Evolutionary conservation across 106 monocot species (phyloP).

Genomic region (Acorus gramineus): DNA sequence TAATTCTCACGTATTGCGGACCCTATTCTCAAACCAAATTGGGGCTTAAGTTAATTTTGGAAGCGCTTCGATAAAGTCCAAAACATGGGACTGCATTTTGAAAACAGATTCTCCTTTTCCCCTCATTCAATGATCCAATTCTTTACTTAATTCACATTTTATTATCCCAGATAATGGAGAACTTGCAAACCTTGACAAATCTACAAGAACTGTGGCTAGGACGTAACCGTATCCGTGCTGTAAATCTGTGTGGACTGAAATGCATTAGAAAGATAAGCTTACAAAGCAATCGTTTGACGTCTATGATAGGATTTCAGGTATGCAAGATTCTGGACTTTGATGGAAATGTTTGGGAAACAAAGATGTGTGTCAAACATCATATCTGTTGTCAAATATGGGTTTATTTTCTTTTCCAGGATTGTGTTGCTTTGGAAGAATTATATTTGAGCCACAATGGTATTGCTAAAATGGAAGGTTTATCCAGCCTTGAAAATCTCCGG

Average conservation of each 20-base stretch:
- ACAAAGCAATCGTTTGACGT: slow-evolving; percentile 89
- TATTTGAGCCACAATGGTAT: slow-evolving; percentile 99
- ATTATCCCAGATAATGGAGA: slow-evolving; percentile 71
- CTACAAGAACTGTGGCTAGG: slow-evolving; percentile 87
- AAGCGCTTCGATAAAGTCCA: too few relatives aligned
- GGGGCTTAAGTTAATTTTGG: too few relatives aligned
- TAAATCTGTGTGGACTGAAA: slow-evolving; percentile 82
- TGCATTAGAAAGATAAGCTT: slow-evolving; percentile 77
- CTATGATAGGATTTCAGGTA: slow-evolving; percentile 85
- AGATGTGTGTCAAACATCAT: too few relatives aligned
- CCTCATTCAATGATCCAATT: not conserved
- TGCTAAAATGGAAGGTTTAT: slow-evolving; percentile 83
- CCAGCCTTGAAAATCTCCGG: slow-evolving; percentile 60
- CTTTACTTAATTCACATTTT: not conserved
- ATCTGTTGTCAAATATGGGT: too few relatives aligned
- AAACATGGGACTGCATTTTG: too few relatives aligned
- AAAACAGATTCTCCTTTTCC: too few relatives aligned
- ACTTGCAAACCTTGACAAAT: slow-evolving; percentile 65
- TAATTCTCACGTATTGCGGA: too few relatives aligned
- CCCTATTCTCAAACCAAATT: too few relatives aligned
- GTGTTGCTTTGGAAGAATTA: slow-evolving; percentile 80
- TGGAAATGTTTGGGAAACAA: not conserved
- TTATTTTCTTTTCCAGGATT: slow-evolving; percentile 39
- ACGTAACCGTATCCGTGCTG: slow-evolving; percentile 62
- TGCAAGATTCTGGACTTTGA: not conserved